Base-by-base conservation (phyloP, 208 protist species). In the Trypanosoma platydactyli region DNA sequence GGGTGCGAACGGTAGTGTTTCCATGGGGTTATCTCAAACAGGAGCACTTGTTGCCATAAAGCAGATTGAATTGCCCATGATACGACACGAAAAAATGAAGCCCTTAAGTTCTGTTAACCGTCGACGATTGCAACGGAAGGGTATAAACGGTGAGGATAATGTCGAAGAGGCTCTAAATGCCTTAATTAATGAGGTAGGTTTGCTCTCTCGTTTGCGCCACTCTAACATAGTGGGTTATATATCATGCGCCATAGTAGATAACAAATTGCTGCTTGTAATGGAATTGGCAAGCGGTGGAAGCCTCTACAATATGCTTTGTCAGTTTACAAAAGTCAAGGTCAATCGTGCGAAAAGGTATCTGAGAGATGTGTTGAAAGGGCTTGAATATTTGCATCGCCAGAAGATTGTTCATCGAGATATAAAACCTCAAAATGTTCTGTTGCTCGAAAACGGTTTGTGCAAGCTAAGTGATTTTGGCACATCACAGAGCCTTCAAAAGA, bases 391-490 rank as follows among this genome's bases (percentile, higher is more conserved):
- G 41, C 94, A 97, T 71, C 51, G 77, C 12, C 68, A 82, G 57
- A 77, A 84, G 45, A 88, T 92, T 67, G 62, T 92, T 44, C 94
- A 97, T 77, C 87, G 91, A 41, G 91, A 97, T 72, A 78, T 97
- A 52, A 97, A 97, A 75, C 90, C 90, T 16, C 81, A 94, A 46
- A 97, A 97, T 73, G 81, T 97, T 25, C 76, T 97, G 6, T 75
- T 97, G 29, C 77, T 69, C 20, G 60, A 71, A 20, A 79, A 84
- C 18, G 94, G 92, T 27, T 64, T 71, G 24, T 92, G 91, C 76
- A 98, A 97, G 76, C 69, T 97, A 18, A 81, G 78, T 33, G 93
- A 97, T 76, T 95, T 97, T 59, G 93, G 93, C 42, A 88, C 89
- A 35, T 80, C 69, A 9, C 75, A 83, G 54, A 59, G 73, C 45